These are phyloP conservation scores for Gentiana macrophylla DNA, from an alignment of 257 asterid genomes.

Conservation along the genomic window DNA sequence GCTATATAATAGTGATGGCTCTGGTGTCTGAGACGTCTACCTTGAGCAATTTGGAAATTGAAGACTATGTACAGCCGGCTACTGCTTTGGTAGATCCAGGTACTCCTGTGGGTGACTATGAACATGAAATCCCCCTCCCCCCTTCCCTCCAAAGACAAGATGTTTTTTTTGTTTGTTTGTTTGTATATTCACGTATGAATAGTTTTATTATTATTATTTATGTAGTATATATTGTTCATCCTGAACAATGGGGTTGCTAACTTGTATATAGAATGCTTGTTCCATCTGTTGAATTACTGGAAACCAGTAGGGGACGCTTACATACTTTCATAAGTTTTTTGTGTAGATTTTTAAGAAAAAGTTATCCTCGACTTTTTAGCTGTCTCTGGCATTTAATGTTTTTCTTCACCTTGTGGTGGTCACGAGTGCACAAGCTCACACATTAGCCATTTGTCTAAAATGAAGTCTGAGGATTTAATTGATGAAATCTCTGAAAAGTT, in stretches of 20 bases:
- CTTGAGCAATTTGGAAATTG: constrained; percentile 36
- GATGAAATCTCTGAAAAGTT: no score
- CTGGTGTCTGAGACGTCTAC: constrained; percentile 45
- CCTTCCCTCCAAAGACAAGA: background rate
- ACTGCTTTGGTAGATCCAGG: constrained; percentile 69
- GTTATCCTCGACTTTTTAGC: no score
- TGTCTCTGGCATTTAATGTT: no score
- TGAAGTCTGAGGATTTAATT: no score
- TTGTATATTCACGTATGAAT: background rate
- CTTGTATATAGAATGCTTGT: background rate
- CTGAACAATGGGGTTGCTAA: background rate
- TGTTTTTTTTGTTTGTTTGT: background rate
- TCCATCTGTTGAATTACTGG: no score
- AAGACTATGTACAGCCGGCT: constrained; percentile 57
- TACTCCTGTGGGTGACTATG: constrained; percentile 10
- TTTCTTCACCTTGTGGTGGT: no score
- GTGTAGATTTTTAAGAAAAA: no score
- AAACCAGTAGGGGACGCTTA: no score
- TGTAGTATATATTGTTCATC: background rate
- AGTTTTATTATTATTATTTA: background rate
- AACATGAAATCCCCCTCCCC: background rate
- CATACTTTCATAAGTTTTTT: no score
- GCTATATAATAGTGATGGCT: constrained; percentile 58
- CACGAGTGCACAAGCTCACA: no score
- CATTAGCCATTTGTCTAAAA: no score